These are phyloP conservation scores for Fusarium gaditjirri DNA, from an alignment of 2,329 filamentous ascomycete genomes.

Conservation along the genomic window DNA sequence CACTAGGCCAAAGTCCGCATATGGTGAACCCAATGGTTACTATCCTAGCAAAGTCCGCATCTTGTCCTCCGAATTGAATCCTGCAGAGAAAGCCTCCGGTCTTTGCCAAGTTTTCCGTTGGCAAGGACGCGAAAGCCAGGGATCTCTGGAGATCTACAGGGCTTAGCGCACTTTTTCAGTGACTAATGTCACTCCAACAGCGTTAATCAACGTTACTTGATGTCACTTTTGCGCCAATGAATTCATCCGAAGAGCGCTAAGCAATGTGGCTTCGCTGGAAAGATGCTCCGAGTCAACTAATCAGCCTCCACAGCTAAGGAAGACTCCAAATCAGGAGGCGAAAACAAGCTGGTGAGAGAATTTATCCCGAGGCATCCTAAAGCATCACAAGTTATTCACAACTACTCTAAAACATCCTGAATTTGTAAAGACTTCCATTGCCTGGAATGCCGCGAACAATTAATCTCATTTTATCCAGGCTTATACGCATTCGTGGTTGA, in stretches of 20 bases:
- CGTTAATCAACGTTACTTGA: conserved; percentile 18
- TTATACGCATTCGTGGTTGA: neutral
- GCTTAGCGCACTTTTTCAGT: conserved; percentile 1
- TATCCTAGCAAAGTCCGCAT: neutral
- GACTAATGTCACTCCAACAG: conserved; percentile 1
- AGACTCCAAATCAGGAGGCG: neutral
- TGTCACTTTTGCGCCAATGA: neutral
- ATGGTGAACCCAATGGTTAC: fast-evolving
- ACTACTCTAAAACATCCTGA: neutral
- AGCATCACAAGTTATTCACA: neutral
- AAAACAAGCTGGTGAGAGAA: neutral
- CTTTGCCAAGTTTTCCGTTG: neutral
- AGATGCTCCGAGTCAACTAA: conserved; percentile 16
- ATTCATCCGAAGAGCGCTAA: neutral
- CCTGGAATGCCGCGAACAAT: neutral
- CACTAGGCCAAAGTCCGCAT: neutral
- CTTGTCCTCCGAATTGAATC: neutral
- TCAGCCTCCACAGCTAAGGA: neutral
- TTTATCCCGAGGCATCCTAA: neutral
- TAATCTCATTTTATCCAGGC: neutral
- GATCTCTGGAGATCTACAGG: neutral
- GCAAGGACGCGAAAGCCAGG: neutral
- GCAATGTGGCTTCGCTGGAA: neutral
- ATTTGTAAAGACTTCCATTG: neutral
- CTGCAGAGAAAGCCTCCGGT: neutral